phyloP scores from a whole-genome alignment of 2,329 filamentous ascomycete genomes.

The Fusarium sp. region DNA sequence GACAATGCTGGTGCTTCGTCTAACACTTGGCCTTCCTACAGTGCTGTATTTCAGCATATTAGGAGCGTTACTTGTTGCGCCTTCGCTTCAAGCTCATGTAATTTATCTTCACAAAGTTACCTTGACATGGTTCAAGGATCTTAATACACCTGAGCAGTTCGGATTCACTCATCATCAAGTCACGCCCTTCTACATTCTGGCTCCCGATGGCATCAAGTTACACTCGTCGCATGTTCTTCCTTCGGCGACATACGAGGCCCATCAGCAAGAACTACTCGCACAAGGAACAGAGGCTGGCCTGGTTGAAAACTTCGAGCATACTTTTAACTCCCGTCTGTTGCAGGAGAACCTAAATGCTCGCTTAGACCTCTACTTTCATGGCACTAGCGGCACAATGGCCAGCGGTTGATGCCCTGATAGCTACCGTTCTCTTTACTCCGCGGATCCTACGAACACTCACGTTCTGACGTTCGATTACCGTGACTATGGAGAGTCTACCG shows the following conservation, averaged over 20 bases:
- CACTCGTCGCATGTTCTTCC: conserved; percentile 82
- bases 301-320: conserved; percentile 22
- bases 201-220: conserved; percentile 72
- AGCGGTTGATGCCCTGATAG: conserved; percentile 66
- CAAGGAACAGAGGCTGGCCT: conserved; percentile 14
- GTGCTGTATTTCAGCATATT: conserved; percentile 36
- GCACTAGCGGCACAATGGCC: conserved; percentile 67
- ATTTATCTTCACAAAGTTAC: conserved; percentile 65
- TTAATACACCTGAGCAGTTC: conserved; percentile 73
- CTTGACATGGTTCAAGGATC: conserved; percentile 63
- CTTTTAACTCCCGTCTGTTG: conserved; percentile 58
- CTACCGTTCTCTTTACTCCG: conserved; percentile 67
- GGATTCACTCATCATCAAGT: conserved; percentile 78
- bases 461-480: conserved; percentile 71
- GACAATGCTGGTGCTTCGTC: conserved; percentile 33
- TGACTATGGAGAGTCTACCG: conserved; percentile 67
- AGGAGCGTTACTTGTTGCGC: conserved; percentile 24
- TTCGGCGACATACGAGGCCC: conserved; percentile 56
- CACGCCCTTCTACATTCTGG: conserved; percentile 74
- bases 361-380: conserved; percentile 65
- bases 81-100: conserved; percentile 43
- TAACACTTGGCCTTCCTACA: conserved; percentile 27
- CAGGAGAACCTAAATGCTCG: conserved; percentile 59
- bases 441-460: conserved; percentile 64
- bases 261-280: conserved; percentile 60